Evolutionary conservation across 805 yeast genomes (phyloP).

Genomic region (Candida silvatica): DNA sequence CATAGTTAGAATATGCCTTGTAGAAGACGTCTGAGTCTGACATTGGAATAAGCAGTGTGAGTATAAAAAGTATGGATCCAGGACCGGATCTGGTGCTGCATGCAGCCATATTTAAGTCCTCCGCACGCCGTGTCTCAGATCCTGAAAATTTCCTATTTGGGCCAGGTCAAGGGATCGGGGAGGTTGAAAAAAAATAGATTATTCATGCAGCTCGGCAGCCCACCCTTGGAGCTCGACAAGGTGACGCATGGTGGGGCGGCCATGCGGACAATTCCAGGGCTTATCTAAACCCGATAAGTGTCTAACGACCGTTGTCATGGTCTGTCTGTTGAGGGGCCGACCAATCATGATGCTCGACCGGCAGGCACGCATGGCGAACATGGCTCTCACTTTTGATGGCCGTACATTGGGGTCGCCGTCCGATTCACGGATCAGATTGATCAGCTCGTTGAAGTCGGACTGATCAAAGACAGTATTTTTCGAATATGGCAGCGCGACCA

Average conservation of each 20-base stretch:
- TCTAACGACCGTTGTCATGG: conserved; percentile 63
- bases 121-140: too few species aligned
- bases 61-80: too few species aligned
- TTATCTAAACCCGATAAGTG: conserved; percentile 67
- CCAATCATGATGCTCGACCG: conserved; percentile 94
- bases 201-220: too few species aligned
- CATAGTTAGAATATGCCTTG: too few species aligned
- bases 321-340: conserved; percentile 41
- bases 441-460: conserved; percentile 68
- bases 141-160: conserved; percentile 2
- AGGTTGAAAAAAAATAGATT: too few species aligned
- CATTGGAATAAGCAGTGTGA: too few species aligned
- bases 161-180: conserved; percentile 24
- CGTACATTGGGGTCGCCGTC: conserved; percentile 37
- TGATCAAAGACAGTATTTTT: conserved; percentile 59
- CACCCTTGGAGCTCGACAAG: conserved; percentile 51
- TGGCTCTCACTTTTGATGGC: conserved; percentile 71
- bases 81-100: too few species aligned
- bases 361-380: conserved; percentile 95
- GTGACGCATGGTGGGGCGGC: conserved; percentile 95
- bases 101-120: too few species aligned
- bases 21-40: too few species aligned
- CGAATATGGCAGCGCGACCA: conserved; percentile 66
- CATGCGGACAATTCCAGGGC: conserved; percentile 98
- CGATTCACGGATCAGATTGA: conserved; percentile 54